A percentile compares a stretch with the other conserved stretches of the same genome.
Conservation (phyloP, 495 filamentous ascomycete genomes). For the Neurospora sp. region DNA sequence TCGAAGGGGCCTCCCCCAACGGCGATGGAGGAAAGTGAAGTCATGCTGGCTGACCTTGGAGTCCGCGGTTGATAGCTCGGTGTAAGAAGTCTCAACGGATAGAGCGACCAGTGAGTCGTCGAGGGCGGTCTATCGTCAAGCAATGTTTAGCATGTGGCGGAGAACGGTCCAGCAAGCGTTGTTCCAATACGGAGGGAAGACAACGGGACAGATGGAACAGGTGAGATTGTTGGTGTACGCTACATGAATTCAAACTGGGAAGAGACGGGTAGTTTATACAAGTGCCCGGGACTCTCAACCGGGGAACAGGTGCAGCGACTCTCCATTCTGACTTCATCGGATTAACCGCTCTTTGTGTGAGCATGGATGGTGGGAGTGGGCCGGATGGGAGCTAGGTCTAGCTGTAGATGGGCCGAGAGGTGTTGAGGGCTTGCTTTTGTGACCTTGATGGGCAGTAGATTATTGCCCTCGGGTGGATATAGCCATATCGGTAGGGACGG, state of each 20-base stretch:
- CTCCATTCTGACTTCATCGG: background rate
- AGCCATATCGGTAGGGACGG: constrained; percentile 35
- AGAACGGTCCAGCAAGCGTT: background rate
- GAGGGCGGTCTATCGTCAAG: background rate
- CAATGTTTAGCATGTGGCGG: background rate
- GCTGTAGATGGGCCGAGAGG: constrained; percentile 5
- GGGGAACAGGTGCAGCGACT: background rate
- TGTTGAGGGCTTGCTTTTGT: constrained; percentile 2
- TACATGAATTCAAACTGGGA: background rate
- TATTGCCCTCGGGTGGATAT: constrained; percentile 22
- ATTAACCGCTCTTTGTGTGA: background rate
- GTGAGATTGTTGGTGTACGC: background rate
- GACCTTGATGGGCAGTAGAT: constrained; percentile 7
- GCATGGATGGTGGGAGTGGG: constrained; percentile 2
- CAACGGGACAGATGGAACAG: background rate
- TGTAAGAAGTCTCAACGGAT: background rate
- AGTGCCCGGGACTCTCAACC: background rate
- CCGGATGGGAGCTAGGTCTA: constrained; percentile 6
- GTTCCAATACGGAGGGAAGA: background rate
- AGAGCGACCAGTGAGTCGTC: background rate
- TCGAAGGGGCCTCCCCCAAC: constrained; percentile 1
- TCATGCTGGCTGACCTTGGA: constrained; percentile 7
- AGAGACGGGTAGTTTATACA: background rate
- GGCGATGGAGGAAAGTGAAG: background rate
- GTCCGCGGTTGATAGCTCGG: constrained; percentile 4